Conservation (phyloP, 768 basidiomycete species). For the Paxillus involutus region DNA sequence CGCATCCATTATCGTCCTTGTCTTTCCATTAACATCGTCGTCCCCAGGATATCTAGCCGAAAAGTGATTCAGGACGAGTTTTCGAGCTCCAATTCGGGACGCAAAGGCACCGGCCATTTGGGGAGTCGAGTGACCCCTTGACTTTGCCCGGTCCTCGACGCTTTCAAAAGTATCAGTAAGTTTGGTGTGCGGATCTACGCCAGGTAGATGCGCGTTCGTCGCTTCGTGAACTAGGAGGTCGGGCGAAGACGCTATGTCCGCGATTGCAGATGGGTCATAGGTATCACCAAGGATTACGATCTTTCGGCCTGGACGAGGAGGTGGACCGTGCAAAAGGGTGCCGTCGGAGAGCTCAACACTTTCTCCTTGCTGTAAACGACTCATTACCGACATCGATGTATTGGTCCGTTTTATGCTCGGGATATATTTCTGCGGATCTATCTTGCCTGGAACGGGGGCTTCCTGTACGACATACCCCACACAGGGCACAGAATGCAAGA, state of each 20-base stretch:
- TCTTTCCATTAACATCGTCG: constrained; percentile 47
- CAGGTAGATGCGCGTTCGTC: constrained; percentile 81
- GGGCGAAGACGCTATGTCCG: constrained; percentile 56
- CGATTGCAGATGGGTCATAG: constrained; percentile 71
- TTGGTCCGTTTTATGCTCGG: constrained; percentile 70
- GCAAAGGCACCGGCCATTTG: constrained; percentile 89
- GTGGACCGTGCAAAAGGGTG: constrained; percentile 67
- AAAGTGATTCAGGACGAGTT: constrained; percentile 81
- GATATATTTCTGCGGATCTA: constrained; percentile 65
- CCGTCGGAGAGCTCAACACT: constrained; percentile 68
- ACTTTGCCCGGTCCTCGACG: constrained; percentile 63
- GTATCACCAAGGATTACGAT: constrained; percentile 86
- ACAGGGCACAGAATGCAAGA: constrained; percentile 78
- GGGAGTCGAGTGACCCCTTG: constrained; percentile 88
- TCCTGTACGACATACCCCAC: constrained; percentile 78
- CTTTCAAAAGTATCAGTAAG: constrained; percentile 56
- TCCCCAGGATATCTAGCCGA: constrained; percentile 77
- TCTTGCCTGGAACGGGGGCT: constrained; percentile 72
- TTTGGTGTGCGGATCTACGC: constrained; percentile 60
- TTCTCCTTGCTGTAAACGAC: constrained; percentile 63
- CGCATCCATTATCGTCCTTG: constrained; percentile 58
- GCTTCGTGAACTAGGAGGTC: constrained; percentile 86
- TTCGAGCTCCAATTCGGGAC: constrained; percentile 55
- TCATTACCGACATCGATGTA: constrained; percentile 67
- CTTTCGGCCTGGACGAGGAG: constrained; percentile 67